Conservation (phyloP, 441 rosid species). For the Metrosideros polymorpha region DNA sequence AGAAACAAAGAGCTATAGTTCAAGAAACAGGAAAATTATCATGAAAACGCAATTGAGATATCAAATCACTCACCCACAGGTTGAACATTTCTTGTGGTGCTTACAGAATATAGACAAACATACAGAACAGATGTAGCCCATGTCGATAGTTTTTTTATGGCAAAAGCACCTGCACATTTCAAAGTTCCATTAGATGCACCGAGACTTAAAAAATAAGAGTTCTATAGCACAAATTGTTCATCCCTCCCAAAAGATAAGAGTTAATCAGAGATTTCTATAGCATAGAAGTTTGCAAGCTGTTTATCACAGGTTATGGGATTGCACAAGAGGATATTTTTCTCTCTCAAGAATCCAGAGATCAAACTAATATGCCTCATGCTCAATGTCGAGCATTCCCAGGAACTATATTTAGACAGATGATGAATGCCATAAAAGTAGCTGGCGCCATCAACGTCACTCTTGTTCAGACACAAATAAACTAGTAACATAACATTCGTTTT, state of each 20-base stretch:
- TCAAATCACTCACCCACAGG: constrained; percentile 64
- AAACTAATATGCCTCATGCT: background rate
- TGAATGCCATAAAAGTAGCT: background rate
- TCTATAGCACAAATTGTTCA: background rate
- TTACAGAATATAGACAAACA: constrained; percentile 91
- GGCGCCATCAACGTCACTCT: background rate
- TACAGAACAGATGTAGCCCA: constrained; percentile 95
- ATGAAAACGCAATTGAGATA: background rate
- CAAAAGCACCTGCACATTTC: constrained; percentile 81
- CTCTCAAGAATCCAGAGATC: background rate
- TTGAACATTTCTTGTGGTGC: constrained; percentile 88
- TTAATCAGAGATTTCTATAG: background rate
- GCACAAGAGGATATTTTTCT: background rate
- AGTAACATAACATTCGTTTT: background rate
- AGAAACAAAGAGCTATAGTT: background rate
- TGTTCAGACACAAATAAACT: background rate
- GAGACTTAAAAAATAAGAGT: background rate
- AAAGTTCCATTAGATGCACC: background rate
- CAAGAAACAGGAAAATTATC: background rate
- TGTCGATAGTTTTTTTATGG: constrained; percentile 92
- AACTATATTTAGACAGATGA: background rate
- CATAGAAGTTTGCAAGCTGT: background rate
- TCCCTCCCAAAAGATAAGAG: background rate
- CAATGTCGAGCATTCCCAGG: background rate
- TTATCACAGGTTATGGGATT: background rate